Base-by-base conservation (phyloP, 108 stramenopile species). In the Poteriospumella lacustris region DNA sequence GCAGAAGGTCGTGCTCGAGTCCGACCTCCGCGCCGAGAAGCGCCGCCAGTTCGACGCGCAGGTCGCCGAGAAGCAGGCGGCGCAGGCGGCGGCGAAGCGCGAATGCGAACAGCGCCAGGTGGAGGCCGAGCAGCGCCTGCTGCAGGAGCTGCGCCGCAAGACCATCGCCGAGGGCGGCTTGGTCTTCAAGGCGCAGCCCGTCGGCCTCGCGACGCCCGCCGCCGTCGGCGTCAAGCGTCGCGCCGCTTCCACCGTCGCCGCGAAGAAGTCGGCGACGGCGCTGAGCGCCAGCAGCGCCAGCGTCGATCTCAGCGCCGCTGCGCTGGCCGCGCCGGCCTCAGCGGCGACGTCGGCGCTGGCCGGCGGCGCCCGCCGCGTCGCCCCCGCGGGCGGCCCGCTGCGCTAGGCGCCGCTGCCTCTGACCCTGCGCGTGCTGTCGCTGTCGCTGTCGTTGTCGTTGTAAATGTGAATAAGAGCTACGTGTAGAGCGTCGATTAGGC, bases 121-220 rank as follows among this genome's bases (percentile, higher is more conserved):
- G 26, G 41, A 42, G 15, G 60, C 15, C 15, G 70, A 73, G 47
- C 26, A 73, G 36, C 38, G 42, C 26, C 9, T 9, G 5, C 43
- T 73, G 9, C 3, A 73, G 42, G 47, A 39, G 5, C 15, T 73
- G 70, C 36, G 70, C 15, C 38, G 70, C 28, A 44, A 15, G 15
- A n/a, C 12, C 31, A 24, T 73, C 19, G 70, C 3, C 5, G 44
- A 73, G 42, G 70, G 70, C 15, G 70, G 70, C 9, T 38, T 73
- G 70, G 43, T 56, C 42, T 73, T 73, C 31, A 73, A 73, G 24
- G 70, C 70, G 58, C 1, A 58, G 26, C 1, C 1, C 1, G 58
- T n/a, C 1, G 26, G 26, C 1, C 26, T 58, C 1, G 26, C 58
- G 58, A 28, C 58, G 3, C 58, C 58, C 26, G 29, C 58, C 1